A percentile compares a stretch with the other conserved stretches of the same genome.
These are phyloP conservation scores for Gautieria morchelliformis DNA, from an alignment of 768 basidiomycete genomes.

Conservation along the genomic window DNA sequence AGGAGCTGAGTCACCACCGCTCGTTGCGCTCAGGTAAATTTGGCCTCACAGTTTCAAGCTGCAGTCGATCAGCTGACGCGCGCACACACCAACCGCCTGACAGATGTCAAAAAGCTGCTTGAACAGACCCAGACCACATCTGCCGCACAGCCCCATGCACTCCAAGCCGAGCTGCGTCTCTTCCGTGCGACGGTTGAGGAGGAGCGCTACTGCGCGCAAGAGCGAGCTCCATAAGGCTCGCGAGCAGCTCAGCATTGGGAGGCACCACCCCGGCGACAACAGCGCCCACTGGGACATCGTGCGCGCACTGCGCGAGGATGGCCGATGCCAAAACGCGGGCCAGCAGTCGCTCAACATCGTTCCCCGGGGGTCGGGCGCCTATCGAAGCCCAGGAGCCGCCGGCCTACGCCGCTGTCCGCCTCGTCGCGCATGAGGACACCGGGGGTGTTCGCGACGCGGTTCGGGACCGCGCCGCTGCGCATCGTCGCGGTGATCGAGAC, in stretches of 20 bases:
- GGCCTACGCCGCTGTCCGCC: conserved; percentile 51
- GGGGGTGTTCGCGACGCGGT: too few species aligned
- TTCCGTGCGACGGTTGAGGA: conserved; percentile 40
- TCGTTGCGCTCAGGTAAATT: conserved; percentile 20
- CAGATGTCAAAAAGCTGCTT: conserved; percentile 68
- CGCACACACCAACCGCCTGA: conserved; percentile 45
- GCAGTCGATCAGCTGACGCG: conserved; percentile 29
- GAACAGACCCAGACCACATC: conserved; percentile 72
- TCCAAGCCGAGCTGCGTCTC: conserved; percentile 71
- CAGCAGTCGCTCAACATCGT: conserved; percentile 18
- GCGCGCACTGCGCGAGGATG: conserved; percentile 36
- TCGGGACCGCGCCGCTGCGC: conserved; percentile 76
- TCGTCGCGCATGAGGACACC: too few species aligned
- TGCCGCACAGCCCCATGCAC: conserved; percentile 74
- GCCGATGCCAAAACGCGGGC: conserved; percentile 21
- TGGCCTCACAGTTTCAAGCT: conserved; percentile 20
- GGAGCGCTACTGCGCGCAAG: conserved; percentile 7
- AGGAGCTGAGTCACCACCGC: too few species aligned
- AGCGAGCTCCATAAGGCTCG: conserved; percentile 16
- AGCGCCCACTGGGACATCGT: conserved; percentile 38
- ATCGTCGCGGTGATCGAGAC: conserved; percentile 83
- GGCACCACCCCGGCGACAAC: neutral
- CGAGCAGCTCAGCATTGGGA: neutral
- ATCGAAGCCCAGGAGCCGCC: conserved; percentile 25
- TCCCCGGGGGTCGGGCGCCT: conserved; percentile 21